Evolutionary conservation across 805 yeast species (phyloP).

Genomic region (Barnettozyma populi): DNA sequence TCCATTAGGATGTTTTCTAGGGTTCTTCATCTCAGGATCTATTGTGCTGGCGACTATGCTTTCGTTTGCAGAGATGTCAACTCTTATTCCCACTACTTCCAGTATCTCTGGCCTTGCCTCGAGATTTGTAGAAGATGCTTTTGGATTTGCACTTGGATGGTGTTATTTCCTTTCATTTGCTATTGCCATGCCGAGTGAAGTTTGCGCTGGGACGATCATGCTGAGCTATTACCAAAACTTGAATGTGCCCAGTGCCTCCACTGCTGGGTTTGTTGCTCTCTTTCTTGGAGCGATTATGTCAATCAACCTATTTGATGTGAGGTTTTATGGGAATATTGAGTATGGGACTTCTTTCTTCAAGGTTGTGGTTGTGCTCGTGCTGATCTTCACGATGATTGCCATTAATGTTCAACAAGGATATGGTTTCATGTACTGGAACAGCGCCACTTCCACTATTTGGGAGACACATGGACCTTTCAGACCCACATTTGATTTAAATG

Average conservation of each 20-base stretch:
- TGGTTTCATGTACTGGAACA: conserved; percentile 72
- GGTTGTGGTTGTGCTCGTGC: conserved; percentile 43
- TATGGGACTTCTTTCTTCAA: conserved; percentile 57
- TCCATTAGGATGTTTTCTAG: conserved; percentile 68
- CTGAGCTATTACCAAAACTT: conserved; percentile 59
- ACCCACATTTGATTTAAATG: conserved; percentile 64
- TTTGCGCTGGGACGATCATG: conserved; percentile 76
- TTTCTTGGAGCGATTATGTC: conserved; percentile 41
- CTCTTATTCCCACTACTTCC: conserved; percentile 71
- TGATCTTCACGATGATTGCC: conserved; percentile 60
- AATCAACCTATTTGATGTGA: conserved; percentile 61
- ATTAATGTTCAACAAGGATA: conserved; percentile 43
- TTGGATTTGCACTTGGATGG: conserved; percentile 71
- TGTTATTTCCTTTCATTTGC: conserved; percentile 70
- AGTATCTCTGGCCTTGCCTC: conserved; percentile 74
- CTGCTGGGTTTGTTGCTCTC: conserved; percentile 65
- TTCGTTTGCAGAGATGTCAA: conserved; percentile 78
- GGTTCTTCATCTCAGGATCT: conserved; percentile 58
- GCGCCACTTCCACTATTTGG: conserved; percentile 41
- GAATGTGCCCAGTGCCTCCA: conserved; percentile 40
- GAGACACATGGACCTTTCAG: conserved; percentile 65
- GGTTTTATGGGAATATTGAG: conserved; percentile 71
- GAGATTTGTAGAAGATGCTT: conserved; percentile 71
- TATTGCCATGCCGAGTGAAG: conserved; percentile 70
- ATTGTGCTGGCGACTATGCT: conserved; percentile 64